Evolutionary conservation across 2,329 filamentous ascomycete genomes (phyloP).

Genomic region (Ascochyta fabae): DNA sequence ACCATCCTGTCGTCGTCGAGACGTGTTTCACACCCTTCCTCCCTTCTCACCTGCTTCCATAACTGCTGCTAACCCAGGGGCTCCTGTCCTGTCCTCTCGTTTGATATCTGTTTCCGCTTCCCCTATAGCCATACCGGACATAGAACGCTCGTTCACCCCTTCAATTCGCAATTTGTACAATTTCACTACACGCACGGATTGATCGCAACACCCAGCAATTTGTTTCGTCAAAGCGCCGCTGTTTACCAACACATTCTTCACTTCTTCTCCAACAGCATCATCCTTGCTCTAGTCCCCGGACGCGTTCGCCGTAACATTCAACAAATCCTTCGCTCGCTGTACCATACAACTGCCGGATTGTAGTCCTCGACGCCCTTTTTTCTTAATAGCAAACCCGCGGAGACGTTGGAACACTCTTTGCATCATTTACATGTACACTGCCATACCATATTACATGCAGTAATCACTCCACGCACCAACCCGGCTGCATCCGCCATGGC

Average conservation of each 20-base stretch:
- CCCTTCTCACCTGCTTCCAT: constrained; percentile 30
- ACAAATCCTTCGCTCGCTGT: neutral
- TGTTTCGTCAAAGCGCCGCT: constrained; percentile 16
- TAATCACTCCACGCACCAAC: constrained; percentile 19
- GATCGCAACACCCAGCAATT: constrained; percentile 17
- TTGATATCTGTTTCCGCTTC: constrained; percentile 42
- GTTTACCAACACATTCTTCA: constrained; percentile 3
- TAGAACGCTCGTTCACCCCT: constrained; percentile 39
- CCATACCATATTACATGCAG: constrained; percentile 20
- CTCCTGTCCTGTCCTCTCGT: constrained; percentile 46
- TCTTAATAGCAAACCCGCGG: neutral
- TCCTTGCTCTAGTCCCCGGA: constrained; percentile 6
- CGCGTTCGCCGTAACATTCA: constrained; percentile 3
- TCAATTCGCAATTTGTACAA: constrained; percentile 7
- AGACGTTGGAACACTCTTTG: neutral
- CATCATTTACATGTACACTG: neutral
- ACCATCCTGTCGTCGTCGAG: constrained; percentile 35
- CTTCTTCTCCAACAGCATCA: constrained; percentile 7
- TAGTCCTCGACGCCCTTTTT: neutral
- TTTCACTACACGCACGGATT: constrained; percentile 24
- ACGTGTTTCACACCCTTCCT: constrained; percentile 40
- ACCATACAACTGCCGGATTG: neutral
- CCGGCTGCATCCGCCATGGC: constrained; percentile 36
- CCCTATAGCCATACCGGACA: constrained; percentile 29
- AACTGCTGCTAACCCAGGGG: constrained; percentile 34